Base-by-base conservation (phyloP, 805 yeast species). In the Torulaspora maleeae region DNA sequence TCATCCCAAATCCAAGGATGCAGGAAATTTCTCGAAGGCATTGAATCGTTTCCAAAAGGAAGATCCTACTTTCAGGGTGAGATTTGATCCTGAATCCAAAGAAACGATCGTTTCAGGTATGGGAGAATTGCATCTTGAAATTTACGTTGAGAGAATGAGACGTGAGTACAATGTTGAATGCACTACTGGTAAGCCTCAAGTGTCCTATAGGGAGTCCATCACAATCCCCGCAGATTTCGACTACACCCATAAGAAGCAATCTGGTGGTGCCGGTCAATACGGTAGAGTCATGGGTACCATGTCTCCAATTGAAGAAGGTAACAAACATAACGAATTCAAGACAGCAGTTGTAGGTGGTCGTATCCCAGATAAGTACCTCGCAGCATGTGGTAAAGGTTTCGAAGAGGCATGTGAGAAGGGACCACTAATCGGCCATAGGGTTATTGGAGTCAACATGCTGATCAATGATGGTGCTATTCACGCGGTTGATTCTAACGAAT, bases 231-330 rank as follows among this genome's bases (percentile, higher is more conserved):
- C 91, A 25, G 74, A 80, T 11, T 91, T 93, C 62, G 98, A 93
- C 66, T 88, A 83, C 72, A 84, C 96, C 24, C 98, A 91, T 75
- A 93, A 93, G 78, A 91, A 89, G 66, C 99, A 93, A 74, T 79
- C 91, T 63, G 99, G 99, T 69, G 99, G 99, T 79, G 95, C 98
- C 54, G 99, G 99, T 72, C 99, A 93, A 75, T 93, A 82, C 65
- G 99, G 96, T 69, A 83, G 90, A 73, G 96, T 91, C 61, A 84
- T 89, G 68, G 98, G 99, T 65, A 77, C 74, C 46, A 66, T 90
- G 70, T 69, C 74, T 5, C 80, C 89, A 44, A 63, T 78, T 38
- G 85, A 77, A 41, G 81, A 79, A 39, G 69, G 64, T 35, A 52
- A 44, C 20, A 63, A 57, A 27, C 79, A 77, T 47, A 90, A 90